A percentile compares a stretch with the other conserved stretches of the same genome.
Conservation (phyloP, 257 asterid genomes). For the Petunia axillaris region DNA sequence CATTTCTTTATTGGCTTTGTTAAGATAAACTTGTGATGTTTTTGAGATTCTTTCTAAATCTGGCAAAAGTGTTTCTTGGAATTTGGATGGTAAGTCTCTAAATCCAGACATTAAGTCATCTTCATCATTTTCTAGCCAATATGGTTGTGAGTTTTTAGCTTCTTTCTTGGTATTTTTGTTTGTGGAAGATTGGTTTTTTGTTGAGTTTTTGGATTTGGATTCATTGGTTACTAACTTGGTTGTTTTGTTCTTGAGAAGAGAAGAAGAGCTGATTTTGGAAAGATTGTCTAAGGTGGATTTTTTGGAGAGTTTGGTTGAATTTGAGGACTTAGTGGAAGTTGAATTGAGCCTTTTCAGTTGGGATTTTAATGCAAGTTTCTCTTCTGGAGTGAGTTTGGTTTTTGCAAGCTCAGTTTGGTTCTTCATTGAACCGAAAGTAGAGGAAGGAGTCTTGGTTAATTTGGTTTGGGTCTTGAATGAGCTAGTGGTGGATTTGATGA, state of each 20-base stretch:
- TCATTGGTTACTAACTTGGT: conserved; percentile 36
- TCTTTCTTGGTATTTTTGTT: conserved; percentile 39
- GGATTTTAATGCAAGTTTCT: conserved; percentile 41
- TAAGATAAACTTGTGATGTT: conserved; percentile 66
- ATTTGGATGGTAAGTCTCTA: conserved; percentile 68
- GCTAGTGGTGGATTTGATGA: conserved; percentile 31
- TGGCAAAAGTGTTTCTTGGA: conserved; percentile 76
- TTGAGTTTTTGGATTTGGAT: conserved; percentile 28
- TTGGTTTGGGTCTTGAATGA: conserved; percentile 58
- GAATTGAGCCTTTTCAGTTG: conserved; percentile 69
- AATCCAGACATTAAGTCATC: conserved; percentile 67
- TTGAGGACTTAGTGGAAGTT: conserved; percentile 52
- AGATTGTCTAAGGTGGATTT: conserved; percentile 58
- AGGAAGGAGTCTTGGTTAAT: conserved; percentile 30
- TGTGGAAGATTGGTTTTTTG: conserved; percentile 23
- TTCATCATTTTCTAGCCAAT: conserved; percentile 53
- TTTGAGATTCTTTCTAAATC: conserved; percentile 76
- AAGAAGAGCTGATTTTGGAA: conserved; percentile 33
- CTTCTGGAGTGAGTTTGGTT: conserved; percentile 40
- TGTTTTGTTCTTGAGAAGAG: conserved; percentile 54
- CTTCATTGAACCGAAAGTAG: conserved; percentile 27
- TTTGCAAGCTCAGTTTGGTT: conserved; percentile 48
- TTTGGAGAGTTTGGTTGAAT: conserved; percentile 52
- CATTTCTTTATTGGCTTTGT: conserved; percentile 70
- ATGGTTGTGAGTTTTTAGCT: conserved; percentile 37